Conservation (phyloP, 768 basidiomycete species). For the Boletales sp. region DNA sequence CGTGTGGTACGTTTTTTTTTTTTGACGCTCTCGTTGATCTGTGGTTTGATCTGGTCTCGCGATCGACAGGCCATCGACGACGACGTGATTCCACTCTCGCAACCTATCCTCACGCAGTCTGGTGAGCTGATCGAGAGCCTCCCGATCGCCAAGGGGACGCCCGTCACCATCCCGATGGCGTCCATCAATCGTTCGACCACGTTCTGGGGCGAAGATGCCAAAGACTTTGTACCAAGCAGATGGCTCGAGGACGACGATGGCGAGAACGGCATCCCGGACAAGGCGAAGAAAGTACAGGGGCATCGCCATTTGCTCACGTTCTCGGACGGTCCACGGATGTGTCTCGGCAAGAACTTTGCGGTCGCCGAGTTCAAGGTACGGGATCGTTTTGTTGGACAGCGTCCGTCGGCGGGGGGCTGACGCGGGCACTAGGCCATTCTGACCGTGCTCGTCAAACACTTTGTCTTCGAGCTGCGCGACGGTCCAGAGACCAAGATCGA, state of each 20-base stretch:
- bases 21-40: neutral
- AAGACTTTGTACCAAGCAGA: slow-evolving; percentile 57
- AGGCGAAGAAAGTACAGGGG: slow-evolving; percentile 43
- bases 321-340: slow-evolving; percentile 47
- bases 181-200: slow-evolving; percentile 46
- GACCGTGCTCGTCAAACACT: slow-evolving; percentile 40
- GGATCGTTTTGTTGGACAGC: neutral
- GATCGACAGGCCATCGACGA: slow-evolving; percentile 43
- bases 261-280: slow-evolving; percentile 17
- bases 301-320: slow-evolving; percentile 51
- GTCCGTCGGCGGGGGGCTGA: neutral
- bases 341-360: slow-evolving; percentile 50
- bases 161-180: slow-evolving; percentile 40
- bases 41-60: neutral
- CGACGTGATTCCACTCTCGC: slow-evolving; percentile 54
- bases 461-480: slow-evolving; percentile 33
- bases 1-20: slow-evolving; percentile 7
- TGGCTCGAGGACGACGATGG: slow-evolving; percentile 44
- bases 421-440: slow-evolving; percentile 35
- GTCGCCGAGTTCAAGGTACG: slow-evolving; percentile 34
- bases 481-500: slow-evolving; percentile 31
- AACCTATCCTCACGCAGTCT: slow-evolving; percentile 42
- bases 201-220: slow-evolving; percentile 61
- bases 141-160: slow-evolving; percentile 44
- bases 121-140: slow-evolving; percentile 40